Base-by-base conservation (phyloP, 75 land plant species). In the Pseudotsuga menziesii region DNA sequence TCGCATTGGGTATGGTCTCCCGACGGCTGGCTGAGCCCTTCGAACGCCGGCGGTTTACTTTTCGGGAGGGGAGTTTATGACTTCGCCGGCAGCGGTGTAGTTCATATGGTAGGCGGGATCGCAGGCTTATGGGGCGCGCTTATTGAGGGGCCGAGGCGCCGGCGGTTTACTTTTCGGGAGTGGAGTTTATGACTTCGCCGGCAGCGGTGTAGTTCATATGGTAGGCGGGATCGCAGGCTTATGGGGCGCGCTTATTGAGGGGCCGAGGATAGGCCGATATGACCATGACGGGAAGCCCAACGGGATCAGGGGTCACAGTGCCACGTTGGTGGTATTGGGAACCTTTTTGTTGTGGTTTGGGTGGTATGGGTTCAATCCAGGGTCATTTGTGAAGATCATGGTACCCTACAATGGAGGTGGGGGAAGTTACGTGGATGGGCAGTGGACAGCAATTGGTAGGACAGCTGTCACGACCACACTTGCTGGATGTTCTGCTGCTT, bases 381-480 rank as follows among this genome's bases (percentile, higher is more conserved):
- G 98, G 6, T 93, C 96, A 5, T 92, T 87, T 83, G 57, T 77
- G 75, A 80, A 56, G 5, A 94, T 94, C 52, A 52, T 85, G 35
- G 75, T 67, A 22, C 54, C 83, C 3, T 90, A 92, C 52, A 76
- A 35, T 25, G 63, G 78, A 2, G 36, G 55, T 41, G 69, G 72
- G 9, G 61, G 80, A 25, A 44, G 48, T 44, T 44, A 44, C 48
- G 48, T 44, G 48, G 48, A 44, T 7, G 48, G 48, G 0, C 48
- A 77, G 56, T 25, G 98, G 97, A 89, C 97, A 11, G 92, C 97
- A 1, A 91, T 23, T 74, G 79, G 62, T 91, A 78, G 77, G 98
- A 95, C 77, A 96, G 91, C 98, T 15, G 97, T 95, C n/a, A 93
- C 97, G 11, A 95, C 98, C 20, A 92, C 95, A 20, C 77, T 91